These are phyloP conservation scores for Quercus berberidifolia DNA, from an alignment of 306 rosid genomes.

Conservation along the genomic window DNA sequence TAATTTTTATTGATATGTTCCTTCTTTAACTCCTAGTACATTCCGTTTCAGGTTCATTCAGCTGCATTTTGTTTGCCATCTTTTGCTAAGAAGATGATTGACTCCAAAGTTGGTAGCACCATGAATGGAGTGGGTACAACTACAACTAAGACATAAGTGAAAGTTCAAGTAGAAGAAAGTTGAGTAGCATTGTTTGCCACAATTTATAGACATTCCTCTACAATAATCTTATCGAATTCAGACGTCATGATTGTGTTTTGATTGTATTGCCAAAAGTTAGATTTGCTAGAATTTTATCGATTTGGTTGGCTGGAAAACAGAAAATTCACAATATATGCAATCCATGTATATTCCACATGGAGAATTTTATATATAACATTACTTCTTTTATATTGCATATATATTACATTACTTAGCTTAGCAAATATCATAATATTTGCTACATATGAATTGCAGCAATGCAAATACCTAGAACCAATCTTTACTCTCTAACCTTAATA, in stretches of 20 bases:
- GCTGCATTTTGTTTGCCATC: constrained; percentile 77
- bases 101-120: constrained; percentile 7
- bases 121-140: constrained; percentile 4
- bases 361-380: too few species aligned
- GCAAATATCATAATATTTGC: too few species aligned
- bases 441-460: too few species aligned
- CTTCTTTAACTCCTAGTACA: not conserved
- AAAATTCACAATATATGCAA: not conserved
- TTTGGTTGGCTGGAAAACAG: not conserved
- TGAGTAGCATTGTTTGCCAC: constrained; percentile 16
- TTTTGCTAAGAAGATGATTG: constrained; percentile 42
- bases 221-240: constrained; percentile 14
- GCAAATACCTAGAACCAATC: too few species aligned
- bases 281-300: not conserved
- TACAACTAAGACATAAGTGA: not conserved
- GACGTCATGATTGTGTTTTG: constrained; percentile 20
- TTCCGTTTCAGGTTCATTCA: constrained; percentile 44
- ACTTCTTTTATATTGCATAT: too few species aligned
- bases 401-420: too few species aligned
- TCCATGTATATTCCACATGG: too few species aligned
- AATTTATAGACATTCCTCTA: constrained; percentile 3
- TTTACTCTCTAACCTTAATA: too few species aligned
- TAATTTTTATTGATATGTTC: not conserved
- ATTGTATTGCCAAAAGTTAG: not conserved
- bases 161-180: not conserved